A percentile compares a stretch with the other conserved stretches of the same genome.
These are phyloP conservation scores for Tricholoma hemisulphureum DNA, from an alignment of 768 basidiomycete genomes.

Conservation along the genomic window DNA sequence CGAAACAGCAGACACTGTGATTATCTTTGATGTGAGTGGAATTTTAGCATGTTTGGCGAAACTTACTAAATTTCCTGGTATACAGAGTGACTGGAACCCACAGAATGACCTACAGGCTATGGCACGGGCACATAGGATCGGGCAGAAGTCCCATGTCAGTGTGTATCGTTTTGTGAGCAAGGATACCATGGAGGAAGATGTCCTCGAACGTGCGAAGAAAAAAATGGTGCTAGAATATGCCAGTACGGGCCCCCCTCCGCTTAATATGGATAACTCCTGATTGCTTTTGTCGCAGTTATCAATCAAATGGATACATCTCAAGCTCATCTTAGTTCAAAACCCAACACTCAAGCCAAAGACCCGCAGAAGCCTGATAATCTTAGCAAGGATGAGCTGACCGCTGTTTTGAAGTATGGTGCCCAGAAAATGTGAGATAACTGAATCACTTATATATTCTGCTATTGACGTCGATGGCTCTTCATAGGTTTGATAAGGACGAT, in stretches of 20 bases:
- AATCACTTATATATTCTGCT: not conserved
- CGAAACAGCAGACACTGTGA: conserved; percentile 98
- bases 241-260: conserved; percentile 57
- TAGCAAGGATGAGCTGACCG: conserved; percentile 94
- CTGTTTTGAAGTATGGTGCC: conserved; percentile 97
- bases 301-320: conserved; percentile 99
- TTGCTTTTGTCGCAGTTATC: conserved; percentile 64
- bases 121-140: conserved; percentile 98
- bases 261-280: not conserved
- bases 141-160: conserved; percentile 97
- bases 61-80: conserved; percentile 7
- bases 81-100: conserved; percentile 95
- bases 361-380: conserved; percentile 75
- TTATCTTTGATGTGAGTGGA: conserved; percentile 90
- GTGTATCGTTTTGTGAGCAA: conserved; percentile 99
- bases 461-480: not conserved
- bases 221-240: conserved; percentile 99
- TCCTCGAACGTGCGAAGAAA: conserved; percentile 95
- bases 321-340: conserved; percentile 87
- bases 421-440: conserved; percentile 79
- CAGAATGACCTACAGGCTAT: conserved; percentile 99
- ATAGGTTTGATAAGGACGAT: conserved; percentile 97
- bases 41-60: conserved; percentile 5
- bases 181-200: conserved; percentile 99
- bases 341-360: conserved; percentile 57